Evolutionary conservation across 345 rosid genomes (phyloP).

Genomic region (Lenwebbia sp.): DNA sequence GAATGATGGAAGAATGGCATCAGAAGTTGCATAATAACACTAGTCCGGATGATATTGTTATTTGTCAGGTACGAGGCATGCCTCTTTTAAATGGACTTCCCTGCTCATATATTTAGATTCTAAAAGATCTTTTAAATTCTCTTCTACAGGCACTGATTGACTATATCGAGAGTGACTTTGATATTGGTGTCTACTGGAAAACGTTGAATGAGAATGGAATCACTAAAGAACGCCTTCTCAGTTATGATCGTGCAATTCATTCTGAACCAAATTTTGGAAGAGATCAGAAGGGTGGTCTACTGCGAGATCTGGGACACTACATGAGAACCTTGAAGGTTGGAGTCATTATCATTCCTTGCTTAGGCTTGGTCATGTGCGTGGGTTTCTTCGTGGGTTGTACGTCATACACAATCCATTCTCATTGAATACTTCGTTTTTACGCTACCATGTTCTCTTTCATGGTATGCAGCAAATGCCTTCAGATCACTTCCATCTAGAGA

Average conservation of each 20-base stretch:
- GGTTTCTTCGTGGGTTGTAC: background rate
- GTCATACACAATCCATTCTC: background rate
- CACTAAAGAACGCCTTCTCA: conserved; percentile 81
- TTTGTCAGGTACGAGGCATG: conserved; percentile 70
- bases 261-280: conserved; percentile 75
- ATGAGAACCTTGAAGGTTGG: conserved; percentile 93
- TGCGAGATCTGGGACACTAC: conserved; percentile 89
- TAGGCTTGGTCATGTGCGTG: background rate
- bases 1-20: conserved; percentile 99
- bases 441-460: background rate
- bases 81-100: conserved; percentile 1
- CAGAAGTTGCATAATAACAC: conserved; percentile 98
- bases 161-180: conserved; percentile 61
- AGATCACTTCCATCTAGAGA: background rate
- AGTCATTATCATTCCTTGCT: conserved; percentile 6
- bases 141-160: conserved; percentile 80
- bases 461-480: background rate
- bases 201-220: conserved; percentile 92
- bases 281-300: conserved; percentile 74
- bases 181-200: conserved; percentile 87
- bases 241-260: conserved; percentile 95
- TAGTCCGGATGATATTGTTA: conserved; percentile 96
- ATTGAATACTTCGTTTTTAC: background rate
- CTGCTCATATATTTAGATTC: background rate
- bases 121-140: conserved; percentile 1